Conservation (phyloP, 352 stramenopile species). For the Globisporangium okanoganense region DNA sequence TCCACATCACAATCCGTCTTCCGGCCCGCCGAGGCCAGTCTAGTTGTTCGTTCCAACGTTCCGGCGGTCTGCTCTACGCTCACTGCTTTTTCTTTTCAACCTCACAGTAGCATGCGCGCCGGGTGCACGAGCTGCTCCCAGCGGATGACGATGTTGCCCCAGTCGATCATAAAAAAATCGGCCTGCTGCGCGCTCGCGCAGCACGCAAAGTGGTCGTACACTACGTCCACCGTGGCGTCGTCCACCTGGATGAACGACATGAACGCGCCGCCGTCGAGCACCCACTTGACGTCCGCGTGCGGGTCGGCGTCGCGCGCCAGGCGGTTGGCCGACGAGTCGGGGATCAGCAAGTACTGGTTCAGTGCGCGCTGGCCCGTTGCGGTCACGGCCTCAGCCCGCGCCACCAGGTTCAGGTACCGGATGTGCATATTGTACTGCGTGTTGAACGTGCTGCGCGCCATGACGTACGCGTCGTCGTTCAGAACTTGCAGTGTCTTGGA, state of each 20-base stretch:
- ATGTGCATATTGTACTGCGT: constrained; percentile 15
- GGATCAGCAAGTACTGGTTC: constrained; percentile 27
- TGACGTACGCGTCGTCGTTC: constrained; percentile 25
- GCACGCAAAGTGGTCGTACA: constrained; percentile 36
- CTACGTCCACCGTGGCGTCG: constrained; percentile 24
- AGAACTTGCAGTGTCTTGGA: constrained; percentile 31
- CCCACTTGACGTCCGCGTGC: constrained; percentile 23
- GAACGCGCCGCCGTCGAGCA: constrained; percentile 31
- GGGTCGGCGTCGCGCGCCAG: constrained; percentile 29
- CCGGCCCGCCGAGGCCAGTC: background rate
- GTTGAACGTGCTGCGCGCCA: constrained; percentile 24
- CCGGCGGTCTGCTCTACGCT: too few species aligned
- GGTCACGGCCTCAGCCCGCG: constrained; percentile 13
- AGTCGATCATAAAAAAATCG: constrained; percentile 48
- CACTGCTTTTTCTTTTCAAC: background rate
- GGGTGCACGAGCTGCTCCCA: constrained; percentile 60
- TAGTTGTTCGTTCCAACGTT: background rate
- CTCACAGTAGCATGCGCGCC: constrained; percentile 28
- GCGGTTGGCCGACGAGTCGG: constrained; percentile 27
- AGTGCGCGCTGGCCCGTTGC: constrained; percentile 18
- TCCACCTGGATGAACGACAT: constrained; percentile 35
- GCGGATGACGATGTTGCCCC: constrained; percentile 45
- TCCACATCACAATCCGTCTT: background rate
- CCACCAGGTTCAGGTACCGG: constrained; percentile 36
- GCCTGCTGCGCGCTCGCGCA: constrained; percentile 45